Percentiles rank a stretch among this genome's conserved stretches.
These are phyloP conservation scores for Xylaria sp. DNA, from an alignment of 2,329 filamentous ascomycete genomes.

Conservation along the genomic window DNA sequence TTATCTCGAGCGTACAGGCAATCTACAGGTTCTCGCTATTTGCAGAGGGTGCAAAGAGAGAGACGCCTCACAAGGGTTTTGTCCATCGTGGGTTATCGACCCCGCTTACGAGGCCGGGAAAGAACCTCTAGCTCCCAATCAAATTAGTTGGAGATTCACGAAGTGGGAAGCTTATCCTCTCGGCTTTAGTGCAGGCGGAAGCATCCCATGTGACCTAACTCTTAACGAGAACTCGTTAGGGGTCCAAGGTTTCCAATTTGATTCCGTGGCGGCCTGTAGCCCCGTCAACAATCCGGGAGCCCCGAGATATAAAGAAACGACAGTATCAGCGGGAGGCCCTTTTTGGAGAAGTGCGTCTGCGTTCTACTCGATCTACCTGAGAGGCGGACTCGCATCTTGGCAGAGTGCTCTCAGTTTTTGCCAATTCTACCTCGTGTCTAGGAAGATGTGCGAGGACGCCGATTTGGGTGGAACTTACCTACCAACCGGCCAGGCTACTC, in stretches of 20 bases:
- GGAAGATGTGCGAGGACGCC: slow-evolving; percentile 21
- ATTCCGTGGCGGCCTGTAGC: slow-evolving; percentile 16
- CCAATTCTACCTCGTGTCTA: slow-evolving; percentile 27
- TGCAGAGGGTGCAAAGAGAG: slow-evolving; percentile 25
- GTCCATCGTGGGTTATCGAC: slow-evolving; percentile 32
- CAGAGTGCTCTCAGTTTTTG: slow-evolving; percentile 20
- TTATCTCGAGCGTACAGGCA: slow-evolving; percentile 23
- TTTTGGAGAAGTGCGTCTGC: neutral
- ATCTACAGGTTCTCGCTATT: slow-evolving; percentile 26
- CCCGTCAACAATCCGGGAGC: slow-evolving; percentile 9
- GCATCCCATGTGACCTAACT: neutral
- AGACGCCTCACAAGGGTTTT: neutral
- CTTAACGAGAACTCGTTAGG: slow-evolving; percentile 21
- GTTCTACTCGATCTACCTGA: slow-evolving; percentile 12
- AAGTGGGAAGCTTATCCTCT: slow-evolving; percentile 12
- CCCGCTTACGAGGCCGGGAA: slow-evolving; percentile 18
- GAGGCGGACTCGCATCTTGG: slow-evolving; percentile 17
- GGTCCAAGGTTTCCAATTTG: slow-evolving; percentile 26
- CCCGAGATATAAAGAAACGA: neutral
- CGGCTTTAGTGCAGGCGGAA: slow-evolving; percentile 21
- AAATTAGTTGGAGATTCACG: slow-evolving; percentile 23
- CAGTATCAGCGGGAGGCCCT: neutral
- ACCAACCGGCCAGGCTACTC: slow-evolving; percentile 22
- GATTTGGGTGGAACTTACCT: slow-evolving; percentile 12
- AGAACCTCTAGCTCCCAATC: slow-evolving; percentile 22